Percentiles rank a stretch among this genome's conserved stretches.
phyloP scores from a whole-genome alignment of 768 basidiomycete genomes.

The Lactarius quietus region DNA sequence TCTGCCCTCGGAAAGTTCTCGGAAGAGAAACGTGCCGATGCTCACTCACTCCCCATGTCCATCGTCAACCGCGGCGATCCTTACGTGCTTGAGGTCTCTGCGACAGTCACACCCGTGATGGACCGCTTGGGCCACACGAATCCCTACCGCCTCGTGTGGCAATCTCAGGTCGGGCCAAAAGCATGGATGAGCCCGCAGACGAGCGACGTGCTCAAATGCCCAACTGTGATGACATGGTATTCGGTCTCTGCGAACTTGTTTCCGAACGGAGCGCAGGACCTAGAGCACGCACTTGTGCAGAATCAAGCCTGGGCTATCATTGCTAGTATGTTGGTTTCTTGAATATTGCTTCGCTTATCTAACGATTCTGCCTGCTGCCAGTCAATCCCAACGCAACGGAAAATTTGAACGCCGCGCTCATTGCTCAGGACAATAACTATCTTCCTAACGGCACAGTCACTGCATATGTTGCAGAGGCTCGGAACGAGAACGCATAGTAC shows the following conservation, averaged over 20 bases:
- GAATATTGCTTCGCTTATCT: neutral
- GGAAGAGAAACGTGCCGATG: slow-evolving; percentile 61
- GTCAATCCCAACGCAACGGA: slow-evolving; percentile 35
- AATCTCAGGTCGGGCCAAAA: slow-evolving; percentile 94
- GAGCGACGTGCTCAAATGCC: slow-evolving; percentile 80
- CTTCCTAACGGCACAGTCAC: slow-evolving; percentile 40
- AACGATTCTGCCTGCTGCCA: slow-evolving; percentile 37
- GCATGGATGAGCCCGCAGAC: slow-evolving; percentile 99
- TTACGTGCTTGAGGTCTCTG: slow-evolving; percentile 92
- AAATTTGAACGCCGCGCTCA: slow-evolving; percentile 27
- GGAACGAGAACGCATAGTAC: slow-evolving; percentile 59
- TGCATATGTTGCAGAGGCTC: slow-evolving; percentile 44
- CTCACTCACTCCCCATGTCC: slow-evolving; percentile 96
- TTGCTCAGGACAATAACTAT: slow-evolving; percentile 40
- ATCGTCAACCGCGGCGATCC: slow-evolving; percentile 99
- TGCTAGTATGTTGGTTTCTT: slow-evolving; percentile 38
- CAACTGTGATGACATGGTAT: slow-evolving; percentile 45
- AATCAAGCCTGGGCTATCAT: slow-evolving; percentile 55
- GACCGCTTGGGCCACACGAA: slow-evolving; percentile 71
- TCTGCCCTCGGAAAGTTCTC: slow-evolving; percentile 77
- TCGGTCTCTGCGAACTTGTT: slow-evolving; percentile 42
- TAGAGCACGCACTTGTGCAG: slow-evolving; percentile 45
- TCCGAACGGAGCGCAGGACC: slow-evolving; percentile 41
- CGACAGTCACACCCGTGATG: slow-evolving; percentile 94
- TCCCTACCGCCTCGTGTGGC: slow-evolving; percentile 95